Conservation (phyloP, 306 rosid genomes). For the Begonia masoniana region DNA sequence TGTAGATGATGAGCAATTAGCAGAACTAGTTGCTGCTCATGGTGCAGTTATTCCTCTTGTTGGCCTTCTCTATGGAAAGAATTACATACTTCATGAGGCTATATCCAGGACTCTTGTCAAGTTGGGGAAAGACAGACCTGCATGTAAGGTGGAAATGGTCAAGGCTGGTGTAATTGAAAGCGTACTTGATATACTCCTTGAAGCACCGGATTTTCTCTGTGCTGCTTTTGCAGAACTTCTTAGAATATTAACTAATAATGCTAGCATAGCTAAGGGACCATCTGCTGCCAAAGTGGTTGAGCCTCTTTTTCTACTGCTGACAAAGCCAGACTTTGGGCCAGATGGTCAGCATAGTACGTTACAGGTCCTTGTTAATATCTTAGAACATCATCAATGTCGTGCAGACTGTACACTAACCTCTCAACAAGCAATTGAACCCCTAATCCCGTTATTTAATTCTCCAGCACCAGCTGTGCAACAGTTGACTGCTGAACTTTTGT, state of each 20-base stretch:
- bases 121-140: constrained; percentile 94
- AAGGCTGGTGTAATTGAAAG: constrained; percentile 94
- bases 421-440: constrained; percentile 84
- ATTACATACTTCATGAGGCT: constrained; percentile 89
- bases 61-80: constrained; percentile 74
- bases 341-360: constrained; percentile 91
- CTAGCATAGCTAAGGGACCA: constrained; percentile 92
- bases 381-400: constrained; percentile 95
- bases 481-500: constrained; percentile 93
- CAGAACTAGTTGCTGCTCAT: constrained; percentile 87
- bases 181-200: constrained; percentile 60
- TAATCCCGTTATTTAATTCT: constrained; percentile 82
- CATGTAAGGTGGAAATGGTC: constrained; percentile 96
- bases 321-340: constrained; percentile 79
- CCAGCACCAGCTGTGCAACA: constrained; percentile 90
- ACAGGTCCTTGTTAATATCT: constrained; percentile 91
- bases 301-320: constrained; percentile 73
- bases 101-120: constrained; percentile 86
- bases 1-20: constrained; percentile 94
- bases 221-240: constrained; percentile 82
- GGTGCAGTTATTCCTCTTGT: constrained; percentile 96
- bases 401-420: constrained; percentile 72
- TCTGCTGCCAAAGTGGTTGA: constrained; percentile 88
- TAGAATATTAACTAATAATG: constrained; percentile 92
- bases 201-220: constrained; percentile 88